A percentile compares a stretch with the other conserved stretches of the same genome.
Evolutionary conservation across 2,329 filamentous ascomycete genomes (phyloP).

Genomic region (Calycina herbarum): DNA sequence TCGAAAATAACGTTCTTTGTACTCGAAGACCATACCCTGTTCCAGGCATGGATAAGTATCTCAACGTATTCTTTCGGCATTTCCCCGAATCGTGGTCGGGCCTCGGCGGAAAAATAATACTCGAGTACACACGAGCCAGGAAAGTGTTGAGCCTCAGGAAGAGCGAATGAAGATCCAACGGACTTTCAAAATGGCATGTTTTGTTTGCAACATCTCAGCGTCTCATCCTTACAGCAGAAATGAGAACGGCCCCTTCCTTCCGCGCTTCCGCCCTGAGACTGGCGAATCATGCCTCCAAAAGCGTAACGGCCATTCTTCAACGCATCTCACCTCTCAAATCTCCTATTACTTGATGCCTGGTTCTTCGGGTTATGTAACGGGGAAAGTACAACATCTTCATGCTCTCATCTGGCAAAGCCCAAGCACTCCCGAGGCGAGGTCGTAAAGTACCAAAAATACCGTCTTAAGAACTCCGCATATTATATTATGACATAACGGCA

Average conservation of each 20-base stretch:
- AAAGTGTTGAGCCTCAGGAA: conserved; percentile 7
- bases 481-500: conserved; percentile 7
- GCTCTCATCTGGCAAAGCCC: conserved; percentile 13
- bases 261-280: conserved; percentile 18
- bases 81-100: neutral
- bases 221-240: conserved; percentile 19
- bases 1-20: neutral
- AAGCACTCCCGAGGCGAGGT: conserved; percentile 10
- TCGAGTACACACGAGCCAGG: neutral
- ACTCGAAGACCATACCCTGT: neutral
- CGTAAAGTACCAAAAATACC: conserved; percentile 3
- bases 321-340: neutral
- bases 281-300: conserved; percentile 5
- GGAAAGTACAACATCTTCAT: conserved; percentile 6
- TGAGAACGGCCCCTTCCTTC: conserved; percentile 22
- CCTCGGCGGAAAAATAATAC: neutral
- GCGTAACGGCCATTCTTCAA: neutral
- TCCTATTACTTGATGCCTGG: neutral
- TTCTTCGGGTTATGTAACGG: neutral
- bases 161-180: neutral
- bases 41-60: neutral
- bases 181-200: conserved; percentile 7
- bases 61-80: neutral
- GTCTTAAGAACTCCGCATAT: neutral
- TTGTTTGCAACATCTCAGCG: conserved; percentile 11